These are phyloP conservation scores for Elongisporangium undulatum DNA, from an alignment of 352 stramenopile genomes.

Conservation along the genomic window DNA sequence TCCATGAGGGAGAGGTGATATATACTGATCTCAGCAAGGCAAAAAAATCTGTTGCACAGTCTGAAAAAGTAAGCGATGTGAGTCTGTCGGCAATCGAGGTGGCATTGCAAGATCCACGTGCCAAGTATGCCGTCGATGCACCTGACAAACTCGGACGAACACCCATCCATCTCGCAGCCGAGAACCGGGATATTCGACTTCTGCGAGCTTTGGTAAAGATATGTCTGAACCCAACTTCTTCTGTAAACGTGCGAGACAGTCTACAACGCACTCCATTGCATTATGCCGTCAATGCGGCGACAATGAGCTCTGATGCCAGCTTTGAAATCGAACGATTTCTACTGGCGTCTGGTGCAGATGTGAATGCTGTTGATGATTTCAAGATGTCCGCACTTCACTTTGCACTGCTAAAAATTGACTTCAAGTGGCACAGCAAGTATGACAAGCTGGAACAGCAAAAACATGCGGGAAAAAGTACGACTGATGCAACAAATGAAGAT, in stretches of 20 bases:
- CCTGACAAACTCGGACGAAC: constrained; percentile 41
- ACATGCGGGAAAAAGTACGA: constrained; percentile 5
- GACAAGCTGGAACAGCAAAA: constrained; percentile 26
- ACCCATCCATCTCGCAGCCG: constrained; percentile 52
- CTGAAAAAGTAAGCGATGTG: constrained; percentile 7
- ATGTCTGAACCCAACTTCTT: constrained; percentile 23
- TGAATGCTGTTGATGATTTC: constrained; percentile 54
- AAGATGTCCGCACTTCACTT: constrained; percentile 58
- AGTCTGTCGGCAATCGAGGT: constrained; percentile 38
- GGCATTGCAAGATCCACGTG: constrained; percentile 38
- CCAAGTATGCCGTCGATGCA: constrained; percentile 35
- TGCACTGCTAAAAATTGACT: constrained; percentile 58
- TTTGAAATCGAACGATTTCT: constrained; percentile 77
- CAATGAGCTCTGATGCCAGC: constrained; percentile 65
- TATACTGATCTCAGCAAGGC: constrained; percentile 32
- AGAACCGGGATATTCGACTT: constrained; percentile 59
- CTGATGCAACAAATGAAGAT: constrained; percentile 19
- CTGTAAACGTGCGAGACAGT: constrained; percentile 45
- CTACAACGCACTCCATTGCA: constrained; percentile 63
- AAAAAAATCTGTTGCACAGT: constrained; percentile 10
- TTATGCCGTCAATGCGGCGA: constrained; percentile 61
- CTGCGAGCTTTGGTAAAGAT: constrained; percentile 40
- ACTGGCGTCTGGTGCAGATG: constrained; percentile 45
- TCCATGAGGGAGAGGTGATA: constrained; percentile 46
- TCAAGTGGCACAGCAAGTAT: constrained; percentile 62